These are phyloP conservation scores for Porphyridium purpureum DNA, from an alignment of 23 red algal species.

Conservation along the genomic window DNA sequence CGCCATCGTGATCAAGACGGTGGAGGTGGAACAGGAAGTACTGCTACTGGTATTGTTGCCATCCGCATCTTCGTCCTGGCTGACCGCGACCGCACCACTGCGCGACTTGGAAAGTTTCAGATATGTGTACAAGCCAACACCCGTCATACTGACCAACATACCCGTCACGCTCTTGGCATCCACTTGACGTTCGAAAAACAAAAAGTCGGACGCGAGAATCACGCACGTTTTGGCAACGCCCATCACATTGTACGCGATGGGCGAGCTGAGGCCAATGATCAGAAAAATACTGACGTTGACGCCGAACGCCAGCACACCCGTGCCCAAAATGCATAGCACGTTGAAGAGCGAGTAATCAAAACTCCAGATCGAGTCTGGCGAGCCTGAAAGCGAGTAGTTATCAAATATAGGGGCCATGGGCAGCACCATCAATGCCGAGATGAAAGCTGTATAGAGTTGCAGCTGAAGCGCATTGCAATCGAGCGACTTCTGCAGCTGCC, in stretches of 20 bases:
- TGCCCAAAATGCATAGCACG: slow-evolving; percentile 28
- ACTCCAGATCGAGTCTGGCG: slow-evolving; percentile 36
- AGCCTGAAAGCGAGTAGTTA: slow-evolving; percentile 25
- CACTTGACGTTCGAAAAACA: slow-evolving; percentile 63
- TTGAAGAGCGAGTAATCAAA: slow-evolving; percentile 19
- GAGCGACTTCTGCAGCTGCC: slow-evolving; percentile 65
- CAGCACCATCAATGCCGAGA: slow-evolving; percentile 67
- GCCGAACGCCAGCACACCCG: slow-evolving; percentile 57
- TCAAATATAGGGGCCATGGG: slow-evolving; percentile 82
- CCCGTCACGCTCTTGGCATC: slow-evolving; percentile 51
- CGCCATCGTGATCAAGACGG: too few relatives aligned
- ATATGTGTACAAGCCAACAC: slow-evolving; percentile 57
- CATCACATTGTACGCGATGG: slow-evolving; percentile 92
- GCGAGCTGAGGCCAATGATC: slow-evolving; percentile 75
- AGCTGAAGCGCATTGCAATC: slow-evolving; percentile 80
- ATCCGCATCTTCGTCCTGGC: too few relatives aligned
- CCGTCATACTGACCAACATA: slow-evolving; percentile 47
- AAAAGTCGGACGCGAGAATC: slow-evolving; percentile 70
- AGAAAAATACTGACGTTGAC: slow-evolving; percentile 93
- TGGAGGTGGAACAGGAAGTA: too few relatives aligned
- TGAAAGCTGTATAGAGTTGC: slow-evolving; percentile 83
- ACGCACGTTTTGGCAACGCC: slow-evolving; percentile 81
- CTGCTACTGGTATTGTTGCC: too few relatives aligned
- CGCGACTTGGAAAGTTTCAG: too few relatives aligned
- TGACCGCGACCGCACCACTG: too few relatives aligned